These are phyloP conservation scores for Penicillium riverlandense DNA, from an alignment of 495 filamentous ascomycete species.

Conservation along the genomic window DNA sequence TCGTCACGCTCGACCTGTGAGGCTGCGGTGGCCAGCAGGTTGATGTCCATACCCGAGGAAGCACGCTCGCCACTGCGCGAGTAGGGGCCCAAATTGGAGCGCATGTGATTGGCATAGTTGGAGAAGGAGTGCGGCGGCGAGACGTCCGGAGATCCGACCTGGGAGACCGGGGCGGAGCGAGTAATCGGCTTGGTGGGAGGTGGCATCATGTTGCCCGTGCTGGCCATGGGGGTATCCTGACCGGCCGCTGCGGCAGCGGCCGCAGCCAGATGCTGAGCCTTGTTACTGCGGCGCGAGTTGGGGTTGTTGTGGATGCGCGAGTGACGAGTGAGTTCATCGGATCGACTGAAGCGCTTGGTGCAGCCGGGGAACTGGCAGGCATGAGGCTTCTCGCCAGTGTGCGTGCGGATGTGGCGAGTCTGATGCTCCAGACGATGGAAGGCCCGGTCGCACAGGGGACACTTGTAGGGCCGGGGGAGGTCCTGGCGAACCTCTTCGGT, in stretches of 20 bases:
- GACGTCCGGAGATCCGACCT: constrained; percentile 86
- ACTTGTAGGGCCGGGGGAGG: constrained; percentile 94
- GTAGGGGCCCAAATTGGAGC: constrained; percentile 58
- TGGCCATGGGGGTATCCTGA: constrained; percentile 45
- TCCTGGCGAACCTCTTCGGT: constrained; percentile 60
- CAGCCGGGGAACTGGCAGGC: constrained; percentile 91
- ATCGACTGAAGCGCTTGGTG: constrained; percentile 95
- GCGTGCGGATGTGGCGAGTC: constrained; percentile 93
- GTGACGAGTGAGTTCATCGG: constrained; percentile 93
- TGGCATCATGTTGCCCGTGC: constrained; percentile 59
- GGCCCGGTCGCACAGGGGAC: constrained; percentile 95
- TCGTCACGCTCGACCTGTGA: constrained; percentile 81
- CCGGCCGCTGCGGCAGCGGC: constrained; percentile 46
- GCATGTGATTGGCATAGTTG: constrained; percentile 61
- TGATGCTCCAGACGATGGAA: constrained; percentile 99
- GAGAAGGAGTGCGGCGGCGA: constrained; percentile 89
- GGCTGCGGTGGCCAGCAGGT: constrained; percentile 84
- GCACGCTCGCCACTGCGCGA: constrained; percentile 43
- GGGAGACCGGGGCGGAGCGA: constrained; percentile 82
- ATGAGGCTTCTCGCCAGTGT: constrained; percentile 97
- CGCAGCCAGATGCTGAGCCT: constrained; percentile 59
- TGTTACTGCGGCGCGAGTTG: constrained; percentile 90
- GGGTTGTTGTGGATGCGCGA: constrained; percentile 99
- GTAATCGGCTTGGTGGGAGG: constrained; percentile 65
- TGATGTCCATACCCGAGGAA: constrained; percentile 66